Evolutionary conservation across 805 yeast species (phyloP).

Genomic region (Brettanomyces bruxellensis): DNA sequence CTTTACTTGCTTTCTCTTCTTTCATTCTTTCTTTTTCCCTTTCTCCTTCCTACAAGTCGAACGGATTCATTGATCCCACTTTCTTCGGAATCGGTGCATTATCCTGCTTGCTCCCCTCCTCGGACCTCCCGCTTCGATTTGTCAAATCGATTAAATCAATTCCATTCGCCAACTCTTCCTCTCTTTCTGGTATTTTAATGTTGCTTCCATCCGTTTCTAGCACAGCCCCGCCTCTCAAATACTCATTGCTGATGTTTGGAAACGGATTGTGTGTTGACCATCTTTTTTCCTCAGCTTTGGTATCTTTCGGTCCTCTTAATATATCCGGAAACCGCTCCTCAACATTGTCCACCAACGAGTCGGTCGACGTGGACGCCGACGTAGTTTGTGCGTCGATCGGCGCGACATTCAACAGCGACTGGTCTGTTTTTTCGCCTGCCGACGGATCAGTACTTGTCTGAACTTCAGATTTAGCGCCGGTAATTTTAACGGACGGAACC

Average conservation of each 20-base stretch:
- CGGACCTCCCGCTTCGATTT: not conserved
- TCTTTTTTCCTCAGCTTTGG: conserved; percentile 3
- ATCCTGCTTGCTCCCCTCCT: not conserved
- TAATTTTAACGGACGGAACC: too few species aligned
- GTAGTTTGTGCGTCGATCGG: not conserved
- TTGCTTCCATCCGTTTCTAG: not conserved
- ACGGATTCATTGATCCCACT: too few species aligned
- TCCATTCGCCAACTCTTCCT: not conserved
- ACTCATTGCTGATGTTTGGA: conserved; percentile 16
- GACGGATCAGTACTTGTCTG: too few species aligned
- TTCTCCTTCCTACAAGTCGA: too few species aligned
- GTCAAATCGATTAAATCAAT: not conserved
- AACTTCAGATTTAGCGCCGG: too few species aligned
- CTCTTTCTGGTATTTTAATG: too few species aligned
- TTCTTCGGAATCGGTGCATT: not conserved
- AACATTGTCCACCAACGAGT: conserved; percentile 24
- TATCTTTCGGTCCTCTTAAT: not conserved
- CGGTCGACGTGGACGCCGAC: conserved; percentile 10
- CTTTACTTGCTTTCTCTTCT: conserved; percentile 4
- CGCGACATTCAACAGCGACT: too few species aligned
- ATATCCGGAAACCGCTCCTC: conserved; percentile 38
- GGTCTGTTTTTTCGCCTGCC: too few species aligned
- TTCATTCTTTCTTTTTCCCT: not conserved
- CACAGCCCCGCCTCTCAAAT: conserved; percentile 15
- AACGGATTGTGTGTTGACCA: conserved; percentile 21